phyloP scores from a whole-genome alignment of 495 filamentous ascomycete species.

The Aspergillus nanangensis region DNA sequence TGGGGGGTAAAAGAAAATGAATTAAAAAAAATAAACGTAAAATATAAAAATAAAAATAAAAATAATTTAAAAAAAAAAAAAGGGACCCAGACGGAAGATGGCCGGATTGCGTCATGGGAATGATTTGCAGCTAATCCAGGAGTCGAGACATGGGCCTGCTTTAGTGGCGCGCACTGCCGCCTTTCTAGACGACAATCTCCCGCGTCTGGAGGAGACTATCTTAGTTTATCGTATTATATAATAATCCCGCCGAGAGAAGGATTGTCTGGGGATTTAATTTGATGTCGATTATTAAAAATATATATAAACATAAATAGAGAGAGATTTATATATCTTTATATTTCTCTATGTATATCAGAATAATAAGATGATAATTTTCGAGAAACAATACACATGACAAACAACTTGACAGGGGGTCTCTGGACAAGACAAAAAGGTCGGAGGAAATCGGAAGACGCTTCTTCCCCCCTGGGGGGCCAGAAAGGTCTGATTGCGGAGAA shows the following conservation, averaged over 20 bases:
- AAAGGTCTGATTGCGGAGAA: slow-evolving; percentile 2
- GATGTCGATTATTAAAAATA: background rate
- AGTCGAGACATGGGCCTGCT: slow-evolving; percentile 21
- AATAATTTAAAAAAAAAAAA: slow-evolving; percentile 5
- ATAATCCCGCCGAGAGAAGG: too few species aligned
- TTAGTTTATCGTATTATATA: too few species aligned
- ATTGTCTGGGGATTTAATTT: background rate
- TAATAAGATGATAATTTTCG: too few species aligned
- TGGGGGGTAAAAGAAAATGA: background rate
- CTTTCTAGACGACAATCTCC: slow-evolving; percentile 25
- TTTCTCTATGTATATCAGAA: too few species aligned
- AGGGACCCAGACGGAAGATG: slow-evolving; percentile 8
- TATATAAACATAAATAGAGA: too few species aligned
- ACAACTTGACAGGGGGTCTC: too few species aligned
- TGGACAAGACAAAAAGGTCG: too few species aligned
- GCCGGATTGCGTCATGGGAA: slow-evolving; percentile 20
- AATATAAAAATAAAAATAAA: background rate
- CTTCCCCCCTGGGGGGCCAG: too few species aligned
- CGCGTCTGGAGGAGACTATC: slow-evolving; percentile 12
- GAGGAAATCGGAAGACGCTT: slow-evolving; percentile 8
- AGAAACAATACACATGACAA: too few species aligned
- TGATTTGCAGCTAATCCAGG: slow-evolving; percentile 24
- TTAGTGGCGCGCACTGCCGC: slow-evolving; percentile 20
- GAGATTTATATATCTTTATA: too few species aligned
- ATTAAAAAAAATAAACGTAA: background rate